phyloP scores from a whole-genome alignment of 2,329 filamentous ascomycete genomes.

The Simplicillium aogashimaense region DNA sequence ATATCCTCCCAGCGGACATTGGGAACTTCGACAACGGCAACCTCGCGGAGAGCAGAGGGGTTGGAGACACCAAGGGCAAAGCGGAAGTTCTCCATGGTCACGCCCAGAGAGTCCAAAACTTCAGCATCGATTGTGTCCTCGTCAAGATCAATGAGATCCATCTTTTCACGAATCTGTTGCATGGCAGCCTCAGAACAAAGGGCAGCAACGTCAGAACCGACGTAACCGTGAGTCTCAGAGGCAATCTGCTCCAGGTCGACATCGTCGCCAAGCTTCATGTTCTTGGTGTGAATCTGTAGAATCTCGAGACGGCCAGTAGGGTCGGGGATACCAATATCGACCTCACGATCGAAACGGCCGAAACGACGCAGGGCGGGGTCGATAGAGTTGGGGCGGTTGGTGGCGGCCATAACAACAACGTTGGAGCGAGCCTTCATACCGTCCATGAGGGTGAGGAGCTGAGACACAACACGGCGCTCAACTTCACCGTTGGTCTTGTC shows the following conservation, averaged over 20 bases:
- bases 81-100: constrained; percentile 99
- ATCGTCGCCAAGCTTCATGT: constrained; percentile 98
- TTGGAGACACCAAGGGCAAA: constrained; percentile 97
- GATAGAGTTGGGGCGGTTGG: constrained; percentile 97
- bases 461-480: constrained; percentile 95
- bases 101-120: constrained; percentile 93
- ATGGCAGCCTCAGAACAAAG: constrained; percentile 98
- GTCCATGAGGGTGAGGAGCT: constrained; percentile 96
- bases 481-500: constrained; percentile 99
- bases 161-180: constrained; percentile 99
- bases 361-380: constrained; percentile 96
- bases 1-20: constrained; percentile 99
- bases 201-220: constrained; percentile 95
- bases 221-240: constrained; percentile 96
- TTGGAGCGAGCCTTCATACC: constrained; percentile 99
- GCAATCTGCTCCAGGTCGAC: constrained; percentile 96
- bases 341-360: constrained; percentile 97
- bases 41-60: constrained; percentile 95
- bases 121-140: constrained; percentile 99
- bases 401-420: constrained; percentile 97
- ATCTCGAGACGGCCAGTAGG: constrained; percentile 98
- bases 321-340: constrained; percentile 96
- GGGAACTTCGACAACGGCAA: constrained; percentile 97
- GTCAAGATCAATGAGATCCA: constrained; percentile 98
- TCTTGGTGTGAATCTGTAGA: constrained; percentile 99